phyloP scores from a whole-genome alignment of 371 early-diverging fungal species.

The Conidiobolus coronatus region DNA sequence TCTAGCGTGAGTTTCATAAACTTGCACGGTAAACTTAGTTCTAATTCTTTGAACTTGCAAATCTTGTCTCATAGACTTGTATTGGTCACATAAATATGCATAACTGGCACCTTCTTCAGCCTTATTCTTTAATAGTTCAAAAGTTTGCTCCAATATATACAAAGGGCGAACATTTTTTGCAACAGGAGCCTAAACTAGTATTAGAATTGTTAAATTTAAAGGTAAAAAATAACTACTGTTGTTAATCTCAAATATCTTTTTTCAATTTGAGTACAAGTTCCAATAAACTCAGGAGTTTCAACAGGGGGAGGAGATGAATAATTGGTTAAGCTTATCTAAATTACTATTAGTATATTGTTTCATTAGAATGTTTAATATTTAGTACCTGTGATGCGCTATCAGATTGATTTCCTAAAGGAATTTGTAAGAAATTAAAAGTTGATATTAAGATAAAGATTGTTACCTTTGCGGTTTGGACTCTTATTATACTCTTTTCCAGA shows the following conservation, averaged over 20 bases:
- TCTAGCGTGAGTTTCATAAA: conserved; percentile 82
- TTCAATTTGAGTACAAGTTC: conserved; percentile 59
- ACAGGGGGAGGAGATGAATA: too few species aligned
- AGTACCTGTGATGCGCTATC: too few species aligned
- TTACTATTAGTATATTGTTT: too few species aligned
- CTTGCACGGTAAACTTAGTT: conserved; percentile 74
- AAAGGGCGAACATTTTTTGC: conserved; percentile 75
- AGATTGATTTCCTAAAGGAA: too few species aligned
- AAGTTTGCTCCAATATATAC: conserved; percentile 37
- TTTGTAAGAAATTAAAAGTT: too few species aligned
- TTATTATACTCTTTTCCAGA: too few species aligned
- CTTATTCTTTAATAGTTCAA: conserved; percentile 42
- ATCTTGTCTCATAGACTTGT: conserved; percentile 88
- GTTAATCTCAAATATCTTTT: conserved; percentile 80
- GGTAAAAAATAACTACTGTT: conserved; percentile 18
- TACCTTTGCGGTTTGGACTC: too few species aligned
- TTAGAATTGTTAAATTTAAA: not conserved
- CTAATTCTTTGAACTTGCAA: conserved; percentile 76
- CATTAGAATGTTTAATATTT: too few species aligned
- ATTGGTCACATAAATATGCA: conserved; percentile 82
- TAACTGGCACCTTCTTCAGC: conserved; percentile 67
- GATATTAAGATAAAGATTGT: too few species aligned
- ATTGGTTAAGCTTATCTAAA: too few species aligned
- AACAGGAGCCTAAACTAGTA: conserved; percentile 46
- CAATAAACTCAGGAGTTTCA: conserved; percentile 24